These are phyloP conservation scores for Carallia brachiata DNA, from an alignment of 345 rosid species.

Conservation along the genomic window DNA sequence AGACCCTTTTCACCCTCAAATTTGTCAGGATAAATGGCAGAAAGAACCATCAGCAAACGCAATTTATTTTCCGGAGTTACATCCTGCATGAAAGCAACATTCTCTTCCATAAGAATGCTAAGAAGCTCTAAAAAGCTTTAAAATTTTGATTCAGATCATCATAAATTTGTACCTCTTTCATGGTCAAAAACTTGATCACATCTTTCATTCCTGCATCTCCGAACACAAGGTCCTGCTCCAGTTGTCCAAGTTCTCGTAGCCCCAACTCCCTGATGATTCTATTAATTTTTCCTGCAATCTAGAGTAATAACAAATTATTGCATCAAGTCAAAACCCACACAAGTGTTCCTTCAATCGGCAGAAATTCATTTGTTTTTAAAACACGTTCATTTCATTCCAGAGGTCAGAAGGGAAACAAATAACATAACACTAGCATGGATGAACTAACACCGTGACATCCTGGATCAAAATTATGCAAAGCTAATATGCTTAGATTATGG, in stretches of 20 bases:
- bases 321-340: constrained; percentile 11
- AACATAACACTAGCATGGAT: background rate
- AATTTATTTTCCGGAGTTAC: constrained; percentile 88
- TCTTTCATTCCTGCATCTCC: constrained; percentile 99
- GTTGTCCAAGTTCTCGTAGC: constrained; percentile 90
- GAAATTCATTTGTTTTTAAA: constrained; percentile 3
- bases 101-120: background rate
- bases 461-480: no score
- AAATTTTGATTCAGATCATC: background rate
- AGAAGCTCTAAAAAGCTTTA: no score
- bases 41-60: constrained; percentile 92
- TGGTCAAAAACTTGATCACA: constrained; percentile 75
- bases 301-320: constrained; percentile 37
- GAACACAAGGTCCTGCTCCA: constrained; percentile 96
- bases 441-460: no score
- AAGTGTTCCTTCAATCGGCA: constrained; percentile 4
- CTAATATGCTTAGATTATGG: no score
- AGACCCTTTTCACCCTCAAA: constrained; percentile 91
- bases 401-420: background rate
- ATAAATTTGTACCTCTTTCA: constrained; percentile 58
- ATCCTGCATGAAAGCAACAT: constrained; percentile 58
- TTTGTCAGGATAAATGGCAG: constrained; percentile 91
- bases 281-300: constrained; percentile 95
- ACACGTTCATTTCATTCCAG: background rate
- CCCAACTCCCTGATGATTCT: constrained; percentile 73